Conservation (phyloP, 371 early-diverging fungal species). For the Apophysomyces elegans region DNA sequence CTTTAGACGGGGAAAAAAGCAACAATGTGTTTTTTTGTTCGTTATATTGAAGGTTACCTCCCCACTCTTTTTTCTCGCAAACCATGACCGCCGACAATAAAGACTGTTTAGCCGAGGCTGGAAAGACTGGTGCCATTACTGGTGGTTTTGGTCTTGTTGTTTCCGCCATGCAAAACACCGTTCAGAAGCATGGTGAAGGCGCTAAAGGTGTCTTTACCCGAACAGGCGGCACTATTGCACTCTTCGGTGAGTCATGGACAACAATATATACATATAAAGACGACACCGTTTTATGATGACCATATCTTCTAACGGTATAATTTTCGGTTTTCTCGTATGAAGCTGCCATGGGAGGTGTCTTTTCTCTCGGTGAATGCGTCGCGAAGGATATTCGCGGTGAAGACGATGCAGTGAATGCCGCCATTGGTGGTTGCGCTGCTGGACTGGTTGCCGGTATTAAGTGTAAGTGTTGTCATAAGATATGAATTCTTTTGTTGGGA, state of each 20-base stretch:
- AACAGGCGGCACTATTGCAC: conserved; percentile 72
- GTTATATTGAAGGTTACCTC: conserved; percentile 8
- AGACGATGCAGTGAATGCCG: conserved; percentile 74
- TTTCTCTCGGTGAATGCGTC: conserved; percentile 68
- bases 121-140: conserved; percentile 59
- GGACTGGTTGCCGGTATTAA: conserved; percentile 74
- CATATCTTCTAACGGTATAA: background rate
- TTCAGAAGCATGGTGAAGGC: conserved; percentile 66
- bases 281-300: background rate
- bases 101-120: conserved; percentile 58
- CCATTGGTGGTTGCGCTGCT: conserved; percentile 76
- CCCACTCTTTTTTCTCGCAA: conserved; percentile 20
- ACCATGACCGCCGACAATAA: conserved; percentile 53
- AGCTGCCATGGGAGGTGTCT: conserved; percentile 85
- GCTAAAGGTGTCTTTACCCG: conserved; percentile 70
- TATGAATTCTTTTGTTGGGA: conserved; percentile 1
- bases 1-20: no score
- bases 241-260: conserved; percentile 63
- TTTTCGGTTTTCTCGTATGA: conserved; percentile 12
- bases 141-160: conserved; percentile 72
- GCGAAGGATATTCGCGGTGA: conserved; percentile 64
- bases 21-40: background rate
- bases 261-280: background rate
- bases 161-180: conserved; percentile 75
- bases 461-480: conserved; percentile 34